Base-by-base conservation (phyloP, 495 filamentous ascomycete genomes). In the Talaromyces adpressus region DNA sequence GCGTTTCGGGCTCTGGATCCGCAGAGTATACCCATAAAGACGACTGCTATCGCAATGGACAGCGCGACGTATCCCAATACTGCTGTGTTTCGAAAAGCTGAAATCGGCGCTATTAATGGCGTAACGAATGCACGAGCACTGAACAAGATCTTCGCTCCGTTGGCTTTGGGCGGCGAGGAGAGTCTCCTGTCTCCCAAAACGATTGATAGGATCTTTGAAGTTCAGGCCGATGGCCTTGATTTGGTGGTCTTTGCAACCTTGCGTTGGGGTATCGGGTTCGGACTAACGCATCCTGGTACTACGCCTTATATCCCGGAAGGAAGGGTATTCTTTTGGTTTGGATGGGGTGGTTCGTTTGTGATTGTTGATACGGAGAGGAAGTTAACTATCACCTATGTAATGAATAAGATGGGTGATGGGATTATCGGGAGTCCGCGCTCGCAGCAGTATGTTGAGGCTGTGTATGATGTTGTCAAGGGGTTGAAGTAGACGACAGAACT, bases 391-490 rank as follows among this genome's bases (percentile, higher is more conserved):
- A 62, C 66, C 1, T 75, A 74, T 68, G 67, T 67, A 1, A 73
- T 74, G 73, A 75, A 74, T 58, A 70, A 70, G 61, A 70, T 72
- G 69, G 65, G 59, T 11, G 3, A 12, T 1, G 68, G 68, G 2
- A 63, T 65, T 3, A 3, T 76, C 20, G 76, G 76, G 0, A 79
- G 74, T 58, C 54, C 58, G 1, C 67, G 65, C 6, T 68, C 71
- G 6, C 63, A 65, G 61, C 68, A 68, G 4, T 80, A 79, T 59
- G 61, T 79, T 2, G 57, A 45, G 22, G 74, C 71, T 36, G 68
- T 78, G 22, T 81, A 79, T 64, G 64, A 73, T 53, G 67, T 68
- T 53, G 60, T 62, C 5, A 3, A 22, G 29, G 3, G 9, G 27
- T 2, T 56, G 52, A 14, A 56, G 27, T 56, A 9, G 29, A 30